Base-by-base conservation (phyloP, 2,329 filamentous ascomycete species). In the Colletotrichum camelliae region DNA sequence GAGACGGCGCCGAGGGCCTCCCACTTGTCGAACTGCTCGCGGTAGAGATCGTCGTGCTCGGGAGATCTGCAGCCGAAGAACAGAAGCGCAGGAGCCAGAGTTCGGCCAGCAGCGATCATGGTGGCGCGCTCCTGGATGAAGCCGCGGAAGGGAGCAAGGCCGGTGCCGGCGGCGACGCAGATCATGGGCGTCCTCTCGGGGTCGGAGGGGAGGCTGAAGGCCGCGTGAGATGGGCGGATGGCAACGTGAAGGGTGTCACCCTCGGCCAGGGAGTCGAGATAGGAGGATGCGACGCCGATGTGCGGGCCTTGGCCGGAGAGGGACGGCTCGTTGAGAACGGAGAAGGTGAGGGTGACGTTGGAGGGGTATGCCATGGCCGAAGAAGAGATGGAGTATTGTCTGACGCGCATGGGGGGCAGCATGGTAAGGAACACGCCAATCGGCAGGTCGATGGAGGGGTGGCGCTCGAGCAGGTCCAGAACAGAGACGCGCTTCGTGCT, bases 281-380 rank as follows among this genome's bases (percentile, higher is more conserved):
- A 94, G 67, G 86, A 90, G 0, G 91, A 91, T 4, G 92, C 90
- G 2, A 93, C 91, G 62, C 93, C 93, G 10, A 90, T 81, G 82
- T 91, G 87, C 6, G 84, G 83, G 16, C 89, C 88, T 70, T 87
- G 86, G 65, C 86, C 86, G 4, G 88, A 87, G 18, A 88, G 84
- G 0, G 90, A 87, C 0, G 88, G 87, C 4, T 86, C 85, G 65
- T 90, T 87, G 70, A 93, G 86, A 2, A 94, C 88, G 6, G 88
- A 87, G 84, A 92, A 94, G 4, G 92, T 94, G 37, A 95, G 86
- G 0, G 91, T 91, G 58, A 89, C 90, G 75, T 87, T 86, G n/a
- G 82, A 84, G 0, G 89, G 86, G 77, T 91, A 87, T 80, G 84
- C 86, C 0, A 94, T 86, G 0, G 93, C 92, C 0, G 93, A 94